Percentiles rank a stretch among this genome's conserved stretches.
phyloP scores from a whole-genome alignment of 2,329 filamentous ascomycete genomes.

The Coniella lustricola region DNA sequence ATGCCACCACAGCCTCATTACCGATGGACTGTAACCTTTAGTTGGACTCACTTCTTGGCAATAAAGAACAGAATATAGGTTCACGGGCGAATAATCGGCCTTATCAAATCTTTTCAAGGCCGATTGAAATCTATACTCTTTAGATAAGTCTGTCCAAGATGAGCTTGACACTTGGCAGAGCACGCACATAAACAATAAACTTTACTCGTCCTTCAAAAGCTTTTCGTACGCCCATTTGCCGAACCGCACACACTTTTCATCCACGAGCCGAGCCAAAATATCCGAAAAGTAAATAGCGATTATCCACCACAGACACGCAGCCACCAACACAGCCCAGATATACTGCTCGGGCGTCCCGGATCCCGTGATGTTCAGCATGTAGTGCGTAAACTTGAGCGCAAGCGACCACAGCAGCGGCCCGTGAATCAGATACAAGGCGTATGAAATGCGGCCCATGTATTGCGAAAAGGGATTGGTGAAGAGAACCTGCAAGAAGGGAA shows the following conservation, averaged over 20 bases:
- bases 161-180: no score
- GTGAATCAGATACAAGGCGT: conserved; percentile 11
- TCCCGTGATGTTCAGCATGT: conserved; percentile 4
- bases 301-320: conserved; percentile 13
- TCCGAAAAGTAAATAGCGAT: conserved; percentile 11
- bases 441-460: conserved; percentile 15
- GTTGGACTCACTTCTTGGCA: no score
- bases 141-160: no score
- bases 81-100: no score
- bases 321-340: conserved; percentile 7
- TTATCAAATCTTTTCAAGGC: no score
- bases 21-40: no score
- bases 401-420: conserved; percentile 14
- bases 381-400: conserved; percentile 3
- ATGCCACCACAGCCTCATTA: no score
- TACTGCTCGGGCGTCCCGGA: background rate
- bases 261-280: conserved; percentile 6
- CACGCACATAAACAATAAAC: background rate
- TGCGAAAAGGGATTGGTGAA: conserved; percentile 14
- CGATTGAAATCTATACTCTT: no score
- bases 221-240: conserved; percentile 14
- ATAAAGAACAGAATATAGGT: no score
- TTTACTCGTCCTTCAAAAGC: conserved; percentile 2
- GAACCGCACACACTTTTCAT: conserved; percentile 11
- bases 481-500: conserved; percentile 6